Evolutionary conservation across 2,329 filamentous ascomycete genomes (phyloP).

Genomic region (Corinectria fuckeliana): DNA sequence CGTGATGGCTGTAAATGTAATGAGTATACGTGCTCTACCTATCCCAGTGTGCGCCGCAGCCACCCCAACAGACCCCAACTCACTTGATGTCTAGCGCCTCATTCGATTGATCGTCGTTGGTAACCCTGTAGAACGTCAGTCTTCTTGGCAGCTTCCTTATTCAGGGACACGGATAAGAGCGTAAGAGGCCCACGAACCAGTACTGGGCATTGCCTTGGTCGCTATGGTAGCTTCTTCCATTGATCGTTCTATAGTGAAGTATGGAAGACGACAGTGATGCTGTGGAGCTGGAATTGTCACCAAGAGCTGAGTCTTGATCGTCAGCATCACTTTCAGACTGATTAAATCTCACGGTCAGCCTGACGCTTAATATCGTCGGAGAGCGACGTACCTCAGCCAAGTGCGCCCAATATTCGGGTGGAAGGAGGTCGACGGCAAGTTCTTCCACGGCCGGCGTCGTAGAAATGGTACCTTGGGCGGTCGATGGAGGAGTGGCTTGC

Average conservation of each 20-base stretch:
- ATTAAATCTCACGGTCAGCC: not conserved
- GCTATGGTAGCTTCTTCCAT: not conserved
- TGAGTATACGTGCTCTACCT: not conserved
- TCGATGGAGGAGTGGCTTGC: not conserved
- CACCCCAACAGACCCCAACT: not conserved
- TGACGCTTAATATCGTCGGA: not conserved
- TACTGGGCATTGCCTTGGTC: not conserved
- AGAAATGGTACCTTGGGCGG: too few relatives aligned
- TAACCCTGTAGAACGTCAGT: not conserved
- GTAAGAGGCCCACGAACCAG: not conserved
- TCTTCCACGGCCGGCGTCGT: not conserved
- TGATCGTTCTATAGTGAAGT: not conserved
- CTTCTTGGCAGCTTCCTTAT: not conserved
- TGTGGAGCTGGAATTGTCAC: not conserved
- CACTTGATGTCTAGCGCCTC: constrained; percentile 13
- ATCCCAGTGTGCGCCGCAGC: not conserved
- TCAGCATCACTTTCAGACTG: not conserved
- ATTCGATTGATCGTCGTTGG: constrained; percentile 9
- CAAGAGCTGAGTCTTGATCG: not conserved
- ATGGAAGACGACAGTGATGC: not conserved
- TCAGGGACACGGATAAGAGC: not conserved
- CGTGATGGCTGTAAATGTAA: not conserved
- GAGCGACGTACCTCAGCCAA: not conserved
- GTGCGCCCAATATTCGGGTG: not conserved
- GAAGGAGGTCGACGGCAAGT: not conserved